A percentile compares a stretch with the other conserved stretches of the same genome.
Conservation (phyloP, 176 grass and related monocot genomes). For the Themeda triandra region DNA sequence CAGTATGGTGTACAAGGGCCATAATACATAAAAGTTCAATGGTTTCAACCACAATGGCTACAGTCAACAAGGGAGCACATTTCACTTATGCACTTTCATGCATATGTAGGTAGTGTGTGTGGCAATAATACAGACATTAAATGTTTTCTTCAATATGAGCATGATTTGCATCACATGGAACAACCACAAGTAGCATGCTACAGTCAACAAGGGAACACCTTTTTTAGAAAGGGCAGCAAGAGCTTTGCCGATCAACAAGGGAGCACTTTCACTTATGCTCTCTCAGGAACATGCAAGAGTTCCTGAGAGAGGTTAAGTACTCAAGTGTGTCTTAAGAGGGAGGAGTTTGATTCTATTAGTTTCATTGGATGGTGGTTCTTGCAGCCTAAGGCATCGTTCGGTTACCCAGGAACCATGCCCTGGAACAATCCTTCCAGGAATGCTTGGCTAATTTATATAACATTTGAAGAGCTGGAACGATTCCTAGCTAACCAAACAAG, state of each 20-base stretch:
- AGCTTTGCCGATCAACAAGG: background rate
- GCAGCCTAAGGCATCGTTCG: too few species aligned
- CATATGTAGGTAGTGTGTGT: background rate
- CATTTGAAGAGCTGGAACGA: too few species aligned
- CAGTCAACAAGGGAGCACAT: background rate
- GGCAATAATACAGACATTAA: background rate
- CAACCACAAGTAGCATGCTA: background rate
- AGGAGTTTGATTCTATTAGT: background rate
- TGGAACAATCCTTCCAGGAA: too few species aligned
- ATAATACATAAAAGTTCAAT: too few species aligned
- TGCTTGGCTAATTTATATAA: too few species aligned
- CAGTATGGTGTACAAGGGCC: too few species aligned
- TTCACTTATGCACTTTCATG: background rate
- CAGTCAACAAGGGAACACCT: background rate
- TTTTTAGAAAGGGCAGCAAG: background rate
- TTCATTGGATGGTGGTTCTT: background rate
- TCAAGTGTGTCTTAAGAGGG: background rate
- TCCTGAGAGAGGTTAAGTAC: background rate
- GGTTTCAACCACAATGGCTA: too few species aligned
- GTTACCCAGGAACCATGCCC: too few species aligned
- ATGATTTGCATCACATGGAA: background rate
- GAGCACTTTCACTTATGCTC: background rate
- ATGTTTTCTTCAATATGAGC: background rate
- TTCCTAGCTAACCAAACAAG: too few species aligned
- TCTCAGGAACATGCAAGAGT: background rate